Evolutionary conservation across 345 rosid genomes (phyloP), one percentile per base, ranked within the genome.

Genomic region (Theobroma cacao): DNA sequence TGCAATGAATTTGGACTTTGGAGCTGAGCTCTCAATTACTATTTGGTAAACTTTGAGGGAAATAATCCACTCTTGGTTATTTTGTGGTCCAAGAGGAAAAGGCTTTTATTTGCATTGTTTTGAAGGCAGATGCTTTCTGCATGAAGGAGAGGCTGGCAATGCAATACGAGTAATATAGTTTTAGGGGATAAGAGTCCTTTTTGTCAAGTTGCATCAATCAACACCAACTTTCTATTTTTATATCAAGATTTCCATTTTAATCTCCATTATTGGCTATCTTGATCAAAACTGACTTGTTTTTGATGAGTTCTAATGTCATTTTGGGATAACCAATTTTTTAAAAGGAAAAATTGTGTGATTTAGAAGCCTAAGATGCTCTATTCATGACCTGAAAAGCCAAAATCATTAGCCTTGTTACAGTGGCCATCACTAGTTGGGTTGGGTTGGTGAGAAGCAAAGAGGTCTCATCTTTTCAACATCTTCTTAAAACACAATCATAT

Each of bases 361-460:
- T 77, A 77, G 77, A 80, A 78, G 79, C 80, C 76, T 78, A 79
- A 84, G 87, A 84, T 80, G 81, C 88, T 77, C 75, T 69, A 30
- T 47, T 53, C 33, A 70, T 41, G 38, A 78, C 59, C 79, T 60
- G 31, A 80, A 74, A 83, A 73, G 81, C 75, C 83, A 15, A 81
- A 81, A 63, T 74, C 70, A 66, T 28, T 47, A 75, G 38, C 22
- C 55, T 68, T 83, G 33, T 64, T 14, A 77, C 72, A 68, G 85
- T 82, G 58, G 78, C 15, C 62, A 79, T 79, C 81, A 83, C 85
- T 80, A 82, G 82, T 84, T 85, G 85, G 92, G 91, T 90, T 85
- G 87, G 93, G 93, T 88, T 85, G 92, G 85, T 86, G 86, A 90
- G 95, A 75, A 80, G 85, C 91, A 89, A 75, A 76, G 58, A 78